Conservation (phyloP, 768 basidiomycete species). For the Mycena vulgaris region DNA sequence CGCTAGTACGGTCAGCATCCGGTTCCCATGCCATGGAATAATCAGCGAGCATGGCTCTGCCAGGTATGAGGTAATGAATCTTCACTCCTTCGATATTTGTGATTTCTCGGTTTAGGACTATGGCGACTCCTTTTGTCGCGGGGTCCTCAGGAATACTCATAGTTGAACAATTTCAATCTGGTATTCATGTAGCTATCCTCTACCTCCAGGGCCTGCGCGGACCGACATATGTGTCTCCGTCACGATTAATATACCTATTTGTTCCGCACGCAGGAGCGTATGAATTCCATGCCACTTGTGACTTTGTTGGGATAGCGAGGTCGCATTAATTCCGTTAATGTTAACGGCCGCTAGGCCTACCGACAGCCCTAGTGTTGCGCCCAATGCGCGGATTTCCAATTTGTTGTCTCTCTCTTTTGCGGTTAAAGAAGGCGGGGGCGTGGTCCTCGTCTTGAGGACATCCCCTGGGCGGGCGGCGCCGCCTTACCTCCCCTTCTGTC, state of each 20-base stretch:
- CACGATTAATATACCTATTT: not conserved
- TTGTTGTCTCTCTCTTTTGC: no score
- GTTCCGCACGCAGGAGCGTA: not conserved
- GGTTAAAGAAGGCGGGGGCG: slow-evolving; percentile 3
- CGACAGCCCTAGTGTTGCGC: not conserved
- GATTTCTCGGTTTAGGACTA: slow-evolving; percentile 21
- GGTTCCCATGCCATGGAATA: not conserved
- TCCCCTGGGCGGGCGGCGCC: not conserved
- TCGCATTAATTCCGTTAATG: not conserved
- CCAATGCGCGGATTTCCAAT: slow-evolving; percentile 5
- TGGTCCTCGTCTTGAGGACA: slow-evolving; percentile 8
- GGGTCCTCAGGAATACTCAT: not conserved
- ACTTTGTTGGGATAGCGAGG: not conserved
- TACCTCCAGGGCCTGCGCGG: not conserved
- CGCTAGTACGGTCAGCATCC: not conserved
- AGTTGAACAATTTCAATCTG: slow-evolving; percentile 5
- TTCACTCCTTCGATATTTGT: no score
- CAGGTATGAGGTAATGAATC: not conserved
- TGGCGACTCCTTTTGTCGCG: slow-evolving; percentile 5
- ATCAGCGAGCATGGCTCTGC: not conserved
- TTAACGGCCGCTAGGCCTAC: not conserved
- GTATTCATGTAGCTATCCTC: not conserved
- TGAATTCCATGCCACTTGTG: slow-evolving; percentile 24
- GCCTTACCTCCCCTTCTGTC: not conserved
- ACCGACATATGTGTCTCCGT: slow-evolving; percentile 14